Conservation (phyloP, 495 filamentous ascomycete species). For the Annulohypoxylon bovei region DNA sequence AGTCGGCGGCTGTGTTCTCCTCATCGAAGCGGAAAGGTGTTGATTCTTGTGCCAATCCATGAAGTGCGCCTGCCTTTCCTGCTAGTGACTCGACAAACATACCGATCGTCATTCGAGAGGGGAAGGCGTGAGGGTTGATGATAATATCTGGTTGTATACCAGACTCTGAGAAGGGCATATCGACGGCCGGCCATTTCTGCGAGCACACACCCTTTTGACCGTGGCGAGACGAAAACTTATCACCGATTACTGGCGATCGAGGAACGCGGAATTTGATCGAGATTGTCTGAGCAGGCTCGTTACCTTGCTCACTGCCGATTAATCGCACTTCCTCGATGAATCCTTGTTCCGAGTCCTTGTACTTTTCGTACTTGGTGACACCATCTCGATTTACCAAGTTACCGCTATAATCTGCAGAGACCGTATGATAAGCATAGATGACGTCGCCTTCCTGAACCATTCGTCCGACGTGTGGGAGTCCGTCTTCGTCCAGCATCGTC, state of each 20-base stretch:
- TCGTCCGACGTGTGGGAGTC: slow-evolving; percentile 80
- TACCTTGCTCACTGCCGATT: slow-evolving; percentile 82
- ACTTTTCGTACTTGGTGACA: slow-evolving; percentile 82
- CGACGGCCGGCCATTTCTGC: slow-evolving; percentile 92
- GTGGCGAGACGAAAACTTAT: slow-evolving; percentile 98
- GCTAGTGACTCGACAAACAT: slow-evolving; percentile 99
- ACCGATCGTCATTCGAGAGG: slow-evolving; percentile 99
- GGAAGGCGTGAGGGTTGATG: slow-evolving; percentile 99
- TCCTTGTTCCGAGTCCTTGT: slow-evolving; percentile 87
- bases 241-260: slow-evolving; percentile 90
- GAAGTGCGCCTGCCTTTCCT: slow-evolving; percentile 91
- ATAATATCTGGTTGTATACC: slow-evolving; percentile 98
- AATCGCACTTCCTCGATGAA: slow-evolving; percentile 94
- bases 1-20: slow-evolving; percentile 89
- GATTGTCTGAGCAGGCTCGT: slow-evolving; percentile 82
- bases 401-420: slow-evolving; percentile 77
- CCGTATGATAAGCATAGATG: slow-evolving; percentile 89
- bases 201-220: slow-evolving; percentile 97
- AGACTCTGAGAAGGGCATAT: slow-evolving; percentile 98
- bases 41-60: slow-evolving; percentile 92
- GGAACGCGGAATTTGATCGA: slow-evolving; percentile 94
- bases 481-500: slow-evolving; percentile 81
- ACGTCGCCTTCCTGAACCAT: slow-evolving; percentile 80
- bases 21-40: slow-evolving; percentile 96
- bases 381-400: slow-evolving; percentile 83